Evolutionary conservation across 2,329 filamentous ascomycete genomes (phyloP).

Genomic region (Stemphylium beticola): DNA sequence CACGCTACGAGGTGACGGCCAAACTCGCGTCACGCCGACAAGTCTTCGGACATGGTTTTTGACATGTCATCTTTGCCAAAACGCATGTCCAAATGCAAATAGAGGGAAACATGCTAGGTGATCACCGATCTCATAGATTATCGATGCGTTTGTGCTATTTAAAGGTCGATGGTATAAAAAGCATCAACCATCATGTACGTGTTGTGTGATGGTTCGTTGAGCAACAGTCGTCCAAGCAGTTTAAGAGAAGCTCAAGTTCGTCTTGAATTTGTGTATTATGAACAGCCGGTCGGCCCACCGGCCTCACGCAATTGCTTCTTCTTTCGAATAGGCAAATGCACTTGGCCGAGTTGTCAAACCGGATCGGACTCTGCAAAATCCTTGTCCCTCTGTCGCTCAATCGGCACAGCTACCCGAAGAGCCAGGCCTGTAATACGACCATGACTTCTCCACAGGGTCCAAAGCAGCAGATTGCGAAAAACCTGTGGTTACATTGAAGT

Average conservation of each 20-base stretch:
- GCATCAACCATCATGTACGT: not conserved
- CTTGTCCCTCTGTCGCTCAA: no score
- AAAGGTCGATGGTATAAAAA: not conserved
- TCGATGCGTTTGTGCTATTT: not conserved
- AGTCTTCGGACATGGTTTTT: not conserved
- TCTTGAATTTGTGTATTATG: not conserved
- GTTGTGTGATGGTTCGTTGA: not conserved
- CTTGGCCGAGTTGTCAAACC: not conserved
- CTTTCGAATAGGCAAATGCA: constrained; percentile 5
- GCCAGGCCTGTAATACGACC: no score
- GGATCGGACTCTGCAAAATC: no score
- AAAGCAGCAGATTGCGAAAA: no score
- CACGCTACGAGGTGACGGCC: not conserved
- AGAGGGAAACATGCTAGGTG: no score
- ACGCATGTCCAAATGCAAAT: no score
- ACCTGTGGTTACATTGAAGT: no score
- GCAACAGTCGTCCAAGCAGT: not conserved
- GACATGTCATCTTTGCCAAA: not conserved
- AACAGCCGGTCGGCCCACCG: not conserved
- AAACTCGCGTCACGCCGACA: not conserved
- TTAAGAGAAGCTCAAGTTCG: not conserved
- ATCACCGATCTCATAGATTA: no score
- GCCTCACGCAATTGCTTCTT: not conserved
- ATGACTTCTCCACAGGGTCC: no score
- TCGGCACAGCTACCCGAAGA: no score